Percentiles rank a stretch among this genome's conserved stretches.
Evolutionary conservation across 345 rosid species (phyloP).

Genomic region (Arabidopsis suecica): DNA sequence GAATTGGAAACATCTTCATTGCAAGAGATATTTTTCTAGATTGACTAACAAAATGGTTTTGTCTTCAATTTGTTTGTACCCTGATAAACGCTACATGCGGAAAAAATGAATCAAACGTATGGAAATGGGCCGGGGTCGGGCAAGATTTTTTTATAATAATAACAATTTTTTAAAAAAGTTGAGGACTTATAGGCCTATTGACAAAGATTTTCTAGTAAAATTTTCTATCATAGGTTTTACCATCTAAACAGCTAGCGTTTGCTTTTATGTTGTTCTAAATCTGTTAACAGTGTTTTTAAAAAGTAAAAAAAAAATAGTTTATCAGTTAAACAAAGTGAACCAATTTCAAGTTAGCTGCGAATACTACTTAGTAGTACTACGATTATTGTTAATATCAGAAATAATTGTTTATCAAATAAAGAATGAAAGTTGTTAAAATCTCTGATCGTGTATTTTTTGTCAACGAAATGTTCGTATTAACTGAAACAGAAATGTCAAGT

Average conservation of each 20-base stretch:
- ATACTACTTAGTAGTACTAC: background rate
- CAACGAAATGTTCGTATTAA: background rate
- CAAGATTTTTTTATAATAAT: background rate
- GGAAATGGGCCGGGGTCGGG: background rate
- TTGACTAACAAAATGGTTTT: slow-evolving; percentile 37
- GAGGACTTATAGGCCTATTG: background rate
- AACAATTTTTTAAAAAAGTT: background rate
- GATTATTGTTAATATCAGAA: background rate
- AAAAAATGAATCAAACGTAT: background rate
- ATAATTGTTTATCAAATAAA: background rate
- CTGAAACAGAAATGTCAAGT: background rate
- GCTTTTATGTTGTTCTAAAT: background rate
- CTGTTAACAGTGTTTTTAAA: background rate
- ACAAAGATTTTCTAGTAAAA: too few species aligned
- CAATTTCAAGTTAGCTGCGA: background rate
- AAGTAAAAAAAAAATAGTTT: background rate
- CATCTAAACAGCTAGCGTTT: background rate
- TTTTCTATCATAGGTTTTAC: background rate
- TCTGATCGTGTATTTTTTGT: background rate
- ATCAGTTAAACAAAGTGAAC: background rate
- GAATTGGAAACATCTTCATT: slow-evolving; percentile 38
- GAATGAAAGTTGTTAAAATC: background rate
- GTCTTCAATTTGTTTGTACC: slow-evolving; percentile 34
- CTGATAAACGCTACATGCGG: slow-evolving; percentile 22
- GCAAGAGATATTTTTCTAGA: slow-evolving; percentile 39